These are phyloP conservation scores for Camelina laxa DNA, from an alignment of 345 rosid species.

Conservation along the genomic window DNA sequence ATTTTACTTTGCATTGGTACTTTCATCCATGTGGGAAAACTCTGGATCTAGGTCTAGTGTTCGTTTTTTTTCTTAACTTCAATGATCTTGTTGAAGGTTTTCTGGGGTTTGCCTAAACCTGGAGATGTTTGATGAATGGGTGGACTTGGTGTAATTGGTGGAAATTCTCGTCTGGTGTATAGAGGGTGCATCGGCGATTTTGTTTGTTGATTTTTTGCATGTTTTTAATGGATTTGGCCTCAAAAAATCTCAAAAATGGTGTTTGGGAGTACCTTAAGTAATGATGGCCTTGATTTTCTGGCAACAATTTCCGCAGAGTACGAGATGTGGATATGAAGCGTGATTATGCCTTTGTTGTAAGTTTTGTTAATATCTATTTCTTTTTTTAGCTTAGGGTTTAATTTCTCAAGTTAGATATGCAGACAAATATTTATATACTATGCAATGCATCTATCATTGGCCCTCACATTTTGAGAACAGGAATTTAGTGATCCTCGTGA, in stretches of 20 bases:
- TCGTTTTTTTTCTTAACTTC: constrained; percentile 65
- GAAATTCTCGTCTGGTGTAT: constrained; percentile 43
- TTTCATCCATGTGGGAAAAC: constrained; percentile 28
- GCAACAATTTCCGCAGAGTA: constrained; percentile 94
- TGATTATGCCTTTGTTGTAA: constrained; percentile 98
- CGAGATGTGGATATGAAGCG: constrained; percentile 99
- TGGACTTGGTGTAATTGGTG: constrained; percentile 84
- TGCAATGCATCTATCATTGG: constrained; percentile 15
- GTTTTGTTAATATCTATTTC: not conserved
- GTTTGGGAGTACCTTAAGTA: constrained; percentile 83
- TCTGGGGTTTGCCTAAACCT: constrained; percentile 81
- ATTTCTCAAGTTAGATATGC: not conserved
- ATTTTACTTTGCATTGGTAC: not conserved
- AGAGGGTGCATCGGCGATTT: constrained; percentile 44
- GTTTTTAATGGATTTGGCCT: constrained; percentile 76
- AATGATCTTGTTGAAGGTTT: constrained; percentile 98
- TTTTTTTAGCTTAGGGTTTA: not conserved
- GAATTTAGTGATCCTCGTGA: constrained; percentile 95
- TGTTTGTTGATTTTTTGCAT: constrained; percentile 65
- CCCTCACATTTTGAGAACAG: constrained; percentile 51
- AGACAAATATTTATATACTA: constrained; percentile 20
- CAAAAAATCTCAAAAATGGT: constrained; percentile 69
- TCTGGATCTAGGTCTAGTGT: constrained; percentile 44
- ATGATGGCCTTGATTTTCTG: constrained; percentile 99
- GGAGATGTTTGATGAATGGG: constrained; percentile 95